Evolutionary conservation across 1,284 basidiomycete genomes (phyloP).

Genomic region (Ustilago trichophora): DNA sequence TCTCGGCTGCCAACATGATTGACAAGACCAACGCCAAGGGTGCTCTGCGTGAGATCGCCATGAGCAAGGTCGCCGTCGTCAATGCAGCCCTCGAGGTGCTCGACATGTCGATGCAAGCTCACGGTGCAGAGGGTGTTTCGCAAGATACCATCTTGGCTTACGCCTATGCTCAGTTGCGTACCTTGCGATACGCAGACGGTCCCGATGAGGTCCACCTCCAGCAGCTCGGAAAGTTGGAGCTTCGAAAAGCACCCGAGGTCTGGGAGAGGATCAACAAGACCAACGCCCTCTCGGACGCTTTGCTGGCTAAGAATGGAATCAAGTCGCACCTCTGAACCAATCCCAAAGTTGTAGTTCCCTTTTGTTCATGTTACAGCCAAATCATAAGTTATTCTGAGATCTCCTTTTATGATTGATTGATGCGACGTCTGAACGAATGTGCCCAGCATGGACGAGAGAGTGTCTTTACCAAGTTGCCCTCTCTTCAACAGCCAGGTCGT

Average conservation of each 20-base stretch:
- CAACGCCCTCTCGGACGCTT: constrained; percentile 24
- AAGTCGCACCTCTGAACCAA: constrained; percentile 54
- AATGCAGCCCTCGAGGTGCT: constrained; percentile 85
- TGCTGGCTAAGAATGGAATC: constrained; percentile 48
- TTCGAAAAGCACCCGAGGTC: constrained; percentile 50
- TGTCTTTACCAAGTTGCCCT: too few species aligned
- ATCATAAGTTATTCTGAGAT: too few species aligned
- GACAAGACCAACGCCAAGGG: constrained; percentile 90
- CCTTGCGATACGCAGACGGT: constrained; percentile 67
- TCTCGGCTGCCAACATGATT: constrained; percentile 93
- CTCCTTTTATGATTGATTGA: too few species aligned
- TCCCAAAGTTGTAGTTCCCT: background rate
- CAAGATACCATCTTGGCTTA: constrained; percentile 86
- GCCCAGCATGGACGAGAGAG: too few species aligned
- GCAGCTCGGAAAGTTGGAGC: constrained; percentile 86
- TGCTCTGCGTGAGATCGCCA: constrained; percentile 94
- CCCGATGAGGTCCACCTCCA: constrained; percentile 82
- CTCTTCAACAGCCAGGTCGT: too few species aligned
- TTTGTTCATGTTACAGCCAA: too few species aligned
- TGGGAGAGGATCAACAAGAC: constrained; percentile 50
- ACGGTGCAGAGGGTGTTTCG: constrained; percentile 91
- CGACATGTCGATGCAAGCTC: constrained; percentile 88
- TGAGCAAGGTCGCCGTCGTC: constrained; percentile 89
- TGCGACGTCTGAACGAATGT: too few species aligned
- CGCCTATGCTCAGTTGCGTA: constrained; percentile 82